These are phyloP conservation scores for Cyclospora cayetanensis DNA, from an alignment of 169 alveolate species.

Conservation along the genomic window DNA sequence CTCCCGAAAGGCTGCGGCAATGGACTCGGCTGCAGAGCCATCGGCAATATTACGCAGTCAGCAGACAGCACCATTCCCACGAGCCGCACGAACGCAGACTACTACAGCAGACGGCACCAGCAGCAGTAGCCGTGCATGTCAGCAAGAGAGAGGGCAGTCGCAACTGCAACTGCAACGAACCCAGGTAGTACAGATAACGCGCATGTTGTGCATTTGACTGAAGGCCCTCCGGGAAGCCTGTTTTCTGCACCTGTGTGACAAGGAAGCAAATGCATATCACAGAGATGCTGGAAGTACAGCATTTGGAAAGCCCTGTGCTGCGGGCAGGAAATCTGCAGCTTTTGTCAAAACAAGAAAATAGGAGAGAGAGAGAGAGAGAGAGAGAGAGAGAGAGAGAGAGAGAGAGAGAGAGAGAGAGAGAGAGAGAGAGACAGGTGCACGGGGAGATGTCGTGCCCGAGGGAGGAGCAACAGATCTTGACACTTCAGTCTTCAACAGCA, in stretches of 20 bases:
- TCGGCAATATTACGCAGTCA: not conserved
- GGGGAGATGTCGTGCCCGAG: not conserved
- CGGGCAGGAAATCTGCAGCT: too few species aligned
- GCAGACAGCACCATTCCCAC: not conserved
- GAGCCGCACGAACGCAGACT: not conserved
- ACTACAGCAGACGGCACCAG: constrained; percentile 19
- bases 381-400: not conserved
- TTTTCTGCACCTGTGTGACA: constrained; percentile 47
- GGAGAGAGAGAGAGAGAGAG: not conserved
- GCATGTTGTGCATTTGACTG: constrained; percentile 95
- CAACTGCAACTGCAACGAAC: constrained; percentile 73
- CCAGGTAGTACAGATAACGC: constrained; percentile 93
- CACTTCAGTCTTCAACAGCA: not conserved
- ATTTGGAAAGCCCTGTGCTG: too few species aligned
- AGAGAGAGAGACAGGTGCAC: not conserved
- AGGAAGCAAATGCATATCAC: not conserved
- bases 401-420: not conserved
- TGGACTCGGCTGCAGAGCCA: not conserved
- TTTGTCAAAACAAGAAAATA: not conserved
- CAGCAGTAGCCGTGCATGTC: not conserved
- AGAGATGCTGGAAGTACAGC: too few species aligned
- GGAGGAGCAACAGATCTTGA: not conserved
- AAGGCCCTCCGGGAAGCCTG: constrained; percentile 90
- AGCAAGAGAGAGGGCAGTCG: not conserved
- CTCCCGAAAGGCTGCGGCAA: not conserved